Evolutionary conservation across 1,284 basidiomycete genomes (phyloP).

Genomic region (Heliocybe sulcata): DNA sequence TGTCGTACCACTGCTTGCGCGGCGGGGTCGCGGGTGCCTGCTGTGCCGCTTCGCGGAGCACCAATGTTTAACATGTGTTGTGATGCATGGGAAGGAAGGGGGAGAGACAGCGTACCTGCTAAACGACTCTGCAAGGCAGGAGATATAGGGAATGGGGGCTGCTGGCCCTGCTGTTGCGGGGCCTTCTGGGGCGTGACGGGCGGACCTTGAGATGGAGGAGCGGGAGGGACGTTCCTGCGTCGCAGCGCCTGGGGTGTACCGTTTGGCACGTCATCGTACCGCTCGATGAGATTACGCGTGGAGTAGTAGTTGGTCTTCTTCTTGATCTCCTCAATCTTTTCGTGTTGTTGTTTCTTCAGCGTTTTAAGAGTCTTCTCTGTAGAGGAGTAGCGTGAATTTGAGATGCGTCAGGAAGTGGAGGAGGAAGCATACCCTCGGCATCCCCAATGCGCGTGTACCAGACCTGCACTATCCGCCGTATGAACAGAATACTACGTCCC

Average conservation of each 20-base stretch:
- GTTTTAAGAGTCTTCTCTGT: constrained; percentile 76
- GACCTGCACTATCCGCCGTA: constrained; percentile 77
- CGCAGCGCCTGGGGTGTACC: not conserved
- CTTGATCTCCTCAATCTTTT: constrained; percentile 94
- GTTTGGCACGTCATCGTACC: constrained; percentile 66
- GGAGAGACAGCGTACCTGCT: constrained; percentile 28
- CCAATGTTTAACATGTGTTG: not conserved
- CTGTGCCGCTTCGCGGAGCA: constrained; percentile 21
- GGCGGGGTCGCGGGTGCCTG: constrained; percentile 44
- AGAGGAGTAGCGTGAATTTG: constrained; percentile 1
- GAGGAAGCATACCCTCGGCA: constrained; percentile 64
- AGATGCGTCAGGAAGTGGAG: not conserved
- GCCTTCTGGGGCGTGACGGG: constrained; percentile 13
- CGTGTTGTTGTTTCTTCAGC: constrained; percentile 75
- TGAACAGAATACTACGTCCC: constrained; percentile 80
- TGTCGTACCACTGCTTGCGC: constrained; percentile 84
- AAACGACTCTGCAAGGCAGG: constrained; percentile 26
- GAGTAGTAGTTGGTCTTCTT: constrained; percentile 95
- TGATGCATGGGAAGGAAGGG: not conserved
- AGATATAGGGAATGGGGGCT: constrained; percentile 8
- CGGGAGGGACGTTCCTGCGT: not conserved
- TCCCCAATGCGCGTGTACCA: constrained; percentile 85
- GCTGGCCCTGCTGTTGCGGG: constrained; percentile 3
- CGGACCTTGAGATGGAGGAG: not conserved
- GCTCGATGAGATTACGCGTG: constrained; percentile 85